Conservation (phyloP, 257 asterid genomes). For the Solanum sparsipilum region DNA sequence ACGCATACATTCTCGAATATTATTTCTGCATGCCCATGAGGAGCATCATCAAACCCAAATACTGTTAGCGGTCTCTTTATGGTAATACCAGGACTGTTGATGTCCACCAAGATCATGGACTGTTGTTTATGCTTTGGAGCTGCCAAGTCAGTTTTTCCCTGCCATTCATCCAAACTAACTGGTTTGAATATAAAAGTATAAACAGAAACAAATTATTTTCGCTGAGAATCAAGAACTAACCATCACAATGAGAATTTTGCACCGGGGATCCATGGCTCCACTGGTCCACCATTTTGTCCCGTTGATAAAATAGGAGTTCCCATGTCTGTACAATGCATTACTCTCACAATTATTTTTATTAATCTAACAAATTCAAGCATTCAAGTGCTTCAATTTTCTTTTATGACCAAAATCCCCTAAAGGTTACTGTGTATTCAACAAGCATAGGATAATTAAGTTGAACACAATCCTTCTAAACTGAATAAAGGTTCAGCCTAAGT, state of each 20-base stretch:
- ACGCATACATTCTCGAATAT: conserved; percentile 59
- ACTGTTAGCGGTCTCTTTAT: conserved; percentile 74
- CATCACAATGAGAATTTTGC: conserved; percentile 87
- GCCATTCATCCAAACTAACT: conserved; percentile 18
- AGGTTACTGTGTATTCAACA: neutral
- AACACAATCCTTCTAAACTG: neutral
- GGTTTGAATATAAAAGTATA: neutral
- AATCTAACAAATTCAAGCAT: neutral
- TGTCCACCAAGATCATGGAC: conserved; percentile 88
- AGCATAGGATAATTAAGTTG: neutral
- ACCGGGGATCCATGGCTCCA: conserved; percentile 99
- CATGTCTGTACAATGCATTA: conserved; percentile 35
- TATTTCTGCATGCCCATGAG: conserved; percentile 97
- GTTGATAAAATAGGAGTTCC: conserved; percentile 66
- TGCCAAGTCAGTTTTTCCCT: conserved; percentile 87
- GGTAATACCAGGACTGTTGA: conserved; percentile 61
- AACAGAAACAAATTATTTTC: neutral
- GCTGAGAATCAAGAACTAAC: conserved; percentile 28
- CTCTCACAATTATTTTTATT: neutral
- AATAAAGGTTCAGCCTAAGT: neutral
- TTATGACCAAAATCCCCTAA: neutral
- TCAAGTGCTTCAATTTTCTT: neutral
- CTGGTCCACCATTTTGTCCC: conserved; percentile 99
- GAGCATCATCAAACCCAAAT: conserved; percentile 95
- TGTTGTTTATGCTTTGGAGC: conserved; percentile 84